Percentiles rank a stretch among this genome's conserved stretches.
These are phyloP conservation scores for Tuber magnatum DNA, from an alignment of 495 filamentous ascomycete genomes.

Conservation along the genomic window DNA sequence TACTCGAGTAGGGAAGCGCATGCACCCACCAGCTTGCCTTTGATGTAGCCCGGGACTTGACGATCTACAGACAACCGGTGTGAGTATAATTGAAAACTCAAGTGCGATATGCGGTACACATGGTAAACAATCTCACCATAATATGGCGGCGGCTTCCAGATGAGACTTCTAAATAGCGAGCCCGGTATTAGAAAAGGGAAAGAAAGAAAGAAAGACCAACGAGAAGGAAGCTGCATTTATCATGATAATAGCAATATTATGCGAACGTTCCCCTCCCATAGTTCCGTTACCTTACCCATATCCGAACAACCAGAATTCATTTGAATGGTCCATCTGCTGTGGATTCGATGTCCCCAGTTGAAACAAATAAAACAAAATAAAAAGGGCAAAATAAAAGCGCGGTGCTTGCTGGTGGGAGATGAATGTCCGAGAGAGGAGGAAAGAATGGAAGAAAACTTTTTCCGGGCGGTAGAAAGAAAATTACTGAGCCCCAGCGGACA, in stretches of 20 bases:
- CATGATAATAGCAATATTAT: slow-evolving; percentile 1
- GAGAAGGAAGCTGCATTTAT: slow-evolving; percentile 18
- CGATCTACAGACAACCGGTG: slow-evolving; percentile 51
- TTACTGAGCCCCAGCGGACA: background rate
- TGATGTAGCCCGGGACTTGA: slow-evolving; percentile 82
- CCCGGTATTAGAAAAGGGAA: slow-evolving; percentile 31
- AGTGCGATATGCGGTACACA: slow-evolving; percentile 5
- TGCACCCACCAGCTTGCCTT: slow-evolving; percentile 15
- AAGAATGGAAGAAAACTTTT: slow-evolving; percentile 2
- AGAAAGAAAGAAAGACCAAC: slow-evolving; percentile 7
- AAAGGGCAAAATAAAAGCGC: slow-evolving; percentile 7
- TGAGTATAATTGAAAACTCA: slow-evolving; percentile 16
- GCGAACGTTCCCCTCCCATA: slow-evolving; percentile 4
- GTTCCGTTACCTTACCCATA: slow-evolving; percentile 60
- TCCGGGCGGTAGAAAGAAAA: background rate
- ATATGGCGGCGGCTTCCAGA: slow-evolving; percentile 97
- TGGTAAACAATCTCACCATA: slow-evolving; percentile 57
- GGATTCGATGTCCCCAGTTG: slow-evolving; percentile 5
- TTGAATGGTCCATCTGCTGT: slow-evolving; percentile 25
- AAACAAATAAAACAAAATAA: slow-evolving; percentile 8
- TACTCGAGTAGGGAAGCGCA: too few relatives aligned
- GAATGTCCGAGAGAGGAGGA: slow-evolving; percentile 18
- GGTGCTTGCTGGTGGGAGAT: slow-evolving; percentile 10
- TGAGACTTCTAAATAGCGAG: slow-evolving; percentile 62
- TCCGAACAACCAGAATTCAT: slow-evolving; percentile 83